These are phyloP conservation scores for Stylonectria norvegica DNA, from an alignment of 2,329 filamentous ascomycete species.

Conservation along the genomic window DNA sequence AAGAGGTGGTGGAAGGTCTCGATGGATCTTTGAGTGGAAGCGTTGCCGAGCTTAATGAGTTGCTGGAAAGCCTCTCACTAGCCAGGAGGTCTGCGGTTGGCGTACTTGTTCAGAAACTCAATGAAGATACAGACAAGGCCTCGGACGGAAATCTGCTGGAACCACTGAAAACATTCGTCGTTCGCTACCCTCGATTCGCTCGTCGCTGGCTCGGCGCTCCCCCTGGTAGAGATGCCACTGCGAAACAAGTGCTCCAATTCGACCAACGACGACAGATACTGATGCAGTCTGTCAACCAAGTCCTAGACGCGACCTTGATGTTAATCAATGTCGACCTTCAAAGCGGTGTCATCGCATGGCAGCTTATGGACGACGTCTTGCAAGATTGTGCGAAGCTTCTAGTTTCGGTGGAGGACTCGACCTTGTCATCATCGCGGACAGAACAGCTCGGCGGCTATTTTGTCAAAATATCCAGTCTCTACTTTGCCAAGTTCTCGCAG, in stretches of 20 bases:
- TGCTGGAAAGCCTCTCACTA: constrained; percentile 54
- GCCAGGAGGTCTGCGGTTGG: constrained; percentile 54
- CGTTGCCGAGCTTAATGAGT: constrained; percentile 56
- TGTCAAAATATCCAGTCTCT: constrained; percentile 68
- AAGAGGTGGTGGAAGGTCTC: constrained; percentile 51
- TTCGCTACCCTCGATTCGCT: constrained; percentile 58
- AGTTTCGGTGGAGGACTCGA: constrained; percentile 46
- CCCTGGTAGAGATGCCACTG: constrained; percentile 46
- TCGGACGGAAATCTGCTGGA: constrained; percentile 23
- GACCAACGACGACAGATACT: constrained; percentile 57
- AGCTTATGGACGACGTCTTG: constrained; percentile 53
- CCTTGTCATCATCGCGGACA: constrained; percentile 25
- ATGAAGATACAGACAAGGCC: constrained; percentile 11
- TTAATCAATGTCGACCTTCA: constrained; percentile 53
- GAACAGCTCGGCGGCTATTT: constrained; percentile 46
- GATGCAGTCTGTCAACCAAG: constrained; percentile 49
- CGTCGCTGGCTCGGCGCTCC: constrained; percentile 60
- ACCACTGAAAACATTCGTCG: constrained; percentile 54
- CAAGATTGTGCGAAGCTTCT: constrained; percentile 55
- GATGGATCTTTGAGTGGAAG: constrained; percentile 59
- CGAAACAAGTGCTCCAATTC: constrained; percentile 59
- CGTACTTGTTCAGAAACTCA: constrained; percentile 37
- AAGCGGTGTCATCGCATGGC: constrained; percentile 48
- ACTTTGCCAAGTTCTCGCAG: constrained; percentile 60
- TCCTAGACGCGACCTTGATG: constrained; percentile 59